Base-by-base conservation (phyloP, 768 basidiomycete genomes). In the Erythrobasidium yunnanense region DNA sequence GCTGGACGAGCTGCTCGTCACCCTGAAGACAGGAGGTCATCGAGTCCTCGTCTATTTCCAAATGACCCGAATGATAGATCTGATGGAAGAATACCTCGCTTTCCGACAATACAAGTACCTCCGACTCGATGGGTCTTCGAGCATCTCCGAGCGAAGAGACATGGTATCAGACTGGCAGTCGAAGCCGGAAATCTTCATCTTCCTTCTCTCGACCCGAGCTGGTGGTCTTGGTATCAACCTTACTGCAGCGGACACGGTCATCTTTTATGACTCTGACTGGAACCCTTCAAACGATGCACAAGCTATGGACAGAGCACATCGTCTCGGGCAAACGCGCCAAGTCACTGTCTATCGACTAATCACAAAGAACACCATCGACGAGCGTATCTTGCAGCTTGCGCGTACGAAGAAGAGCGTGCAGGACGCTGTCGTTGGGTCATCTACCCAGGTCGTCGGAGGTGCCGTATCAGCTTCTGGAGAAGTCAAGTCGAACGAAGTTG, bases 131-230 rank as follows among this genome's bases (percentile, higher is more conserved):
- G 73, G 73, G 8, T 90, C 87, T 1, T 93, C 90, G 29, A 90
- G 92, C 71, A 81, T 99, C 57, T 90, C 92, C 71, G 95, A 99
- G 75, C 82, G 95, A 71, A 82, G 95, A 65, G 95, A 97, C 76
- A 97, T 99, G 95, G 95, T 99, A 27, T 90, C 90, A 71, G 90
- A 92, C 74, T 99, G 93, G 93, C 95, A 99, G 76, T 93, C 91
- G 71, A 93, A 87, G 90, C 96, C 76, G 88, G 95, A 95, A 53
- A 77, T 86, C 58, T 93, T 92, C 76, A 85, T 97, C 68, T 99
- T 90, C 76, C 79, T 99, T 1, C 80, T 99, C 42, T 87, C 89
- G 2, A 74, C 73, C 89, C 84, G 93, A 30, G 95, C 93, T 45
- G 92, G 93, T 17, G 92, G 90, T 58, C 88, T 90, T 38, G 73